These are phyloP conservation scores for Phytophthora brassicae DNA, from an alignment of 352 stramenopile species.

Conservation along the genomic window DNA sequence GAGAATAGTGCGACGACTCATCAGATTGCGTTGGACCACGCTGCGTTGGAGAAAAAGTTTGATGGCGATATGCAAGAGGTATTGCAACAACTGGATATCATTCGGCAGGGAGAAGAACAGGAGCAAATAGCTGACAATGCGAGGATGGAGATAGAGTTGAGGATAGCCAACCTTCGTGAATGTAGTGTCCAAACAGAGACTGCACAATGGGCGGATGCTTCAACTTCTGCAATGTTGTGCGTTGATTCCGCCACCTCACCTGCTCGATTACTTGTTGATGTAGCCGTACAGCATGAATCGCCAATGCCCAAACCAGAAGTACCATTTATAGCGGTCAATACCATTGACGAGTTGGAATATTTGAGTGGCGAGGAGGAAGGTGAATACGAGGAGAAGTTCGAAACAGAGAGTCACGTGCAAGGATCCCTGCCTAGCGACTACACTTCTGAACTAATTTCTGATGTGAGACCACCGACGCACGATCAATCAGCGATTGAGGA, in stretches of 20 bases:
- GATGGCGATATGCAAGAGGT: conserved; percentile 50
- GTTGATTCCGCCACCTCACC: conserved; percentile 41
- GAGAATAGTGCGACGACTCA: conserved; percentile 44
- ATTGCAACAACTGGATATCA: conserved; percentile 36
- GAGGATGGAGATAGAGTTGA: conserved; percentile 27
- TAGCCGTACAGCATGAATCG: conserved; percentile 38
- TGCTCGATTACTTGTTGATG: conserved; percentile 22
- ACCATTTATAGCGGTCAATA: not conserved
- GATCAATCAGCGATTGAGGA: not conserved
- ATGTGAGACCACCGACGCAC: conserved; percentile 1
- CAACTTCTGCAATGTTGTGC: conserved; percentile 41
- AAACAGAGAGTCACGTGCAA: conserved; percentile 32
- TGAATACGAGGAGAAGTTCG: conserved; percentile 47
- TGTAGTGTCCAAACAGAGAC: conserved; percentile 53
- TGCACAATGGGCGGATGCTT: conserved; percentile 29
- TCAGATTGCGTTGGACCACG: conserved; percentile 54
- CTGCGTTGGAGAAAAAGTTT: conserved; percentile 47
- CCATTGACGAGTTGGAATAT: conserved; percentile 10
- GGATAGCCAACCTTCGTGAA: conserved; percentile 40
- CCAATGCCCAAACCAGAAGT: not conserved
- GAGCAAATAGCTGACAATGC: conserved; percentile 13
- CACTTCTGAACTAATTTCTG: not conserved
- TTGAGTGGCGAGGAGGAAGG: conserved; percentile 26
- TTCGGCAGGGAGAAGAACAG: conserved; percentile 39
- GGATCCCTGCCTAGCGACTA: not conserved